These are phyloP conservation scores for Neofusicoccum parvum DNA, from an alignment of 2,329 filamentous ascomycete genomes.

Conservation along the genomic window DNA sequence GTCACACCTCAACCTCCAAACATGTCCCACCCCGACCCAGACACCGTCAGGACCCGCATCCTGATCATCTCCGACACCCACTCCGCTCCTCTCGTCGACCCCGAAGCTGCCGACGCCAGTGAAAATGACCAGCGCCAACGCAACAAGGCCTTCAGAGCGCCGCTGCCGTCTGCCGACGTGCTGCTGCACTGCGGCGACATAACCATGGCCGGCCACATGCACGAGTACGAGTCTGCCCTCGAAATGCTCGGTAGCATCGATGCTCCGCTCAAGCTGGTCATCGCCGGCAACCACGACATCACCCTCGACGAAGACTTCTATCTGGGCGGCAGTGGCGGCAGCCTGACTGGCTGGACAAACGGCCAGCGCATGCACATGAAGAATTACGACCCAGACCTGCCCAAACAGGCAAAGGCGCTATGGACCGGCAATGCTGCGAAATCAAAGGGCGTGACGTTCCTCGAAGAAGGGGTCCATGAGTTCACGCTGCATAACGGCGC, in stretches of 20 bases:
- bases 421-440: conserved; percentile 50
- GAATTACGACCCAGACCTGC: conserved; percentile 27
- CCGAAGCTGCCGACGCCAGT: background rate
- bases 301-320: conserved; percentile 58
- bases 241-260: conserved; percentile 51
- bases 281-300: conserved; percentile 65
- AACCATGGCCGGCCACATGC: conserved; percentile 52
- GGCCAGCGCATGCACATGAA: conserved; percentile 33
- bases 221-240: conserved; percentile 52
- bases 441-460: conserved; percentile 52
- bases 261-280: conserved; percentile 62
- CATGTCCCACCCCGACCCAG: background rate
- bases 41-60: conserved; percentile 42
- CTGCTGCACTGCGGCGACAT: conserved; percentile 63
- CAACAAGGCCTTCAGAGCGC: conserved; percentile 32
- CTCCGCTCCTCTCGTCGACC: conserved; percentile 23
- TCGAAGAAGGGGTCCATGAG: conserved; percentile 56
- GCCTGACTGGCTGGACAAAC: conserved; percentile 17
- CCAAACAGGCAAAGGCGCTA: conserved; percentile 37
- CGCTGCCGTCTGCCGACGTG: conserved; percentile 55
- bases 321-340: conserved; percentile 6
- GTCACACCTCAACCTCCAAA: background rate
- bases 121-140: background rate
- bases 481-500: conserved; percentile 55
- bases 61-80: conserved; percentile 51